Base-by-base conservation (phyloP, 345 rosid species). In the Hibiscus mutabilis region DNA sequence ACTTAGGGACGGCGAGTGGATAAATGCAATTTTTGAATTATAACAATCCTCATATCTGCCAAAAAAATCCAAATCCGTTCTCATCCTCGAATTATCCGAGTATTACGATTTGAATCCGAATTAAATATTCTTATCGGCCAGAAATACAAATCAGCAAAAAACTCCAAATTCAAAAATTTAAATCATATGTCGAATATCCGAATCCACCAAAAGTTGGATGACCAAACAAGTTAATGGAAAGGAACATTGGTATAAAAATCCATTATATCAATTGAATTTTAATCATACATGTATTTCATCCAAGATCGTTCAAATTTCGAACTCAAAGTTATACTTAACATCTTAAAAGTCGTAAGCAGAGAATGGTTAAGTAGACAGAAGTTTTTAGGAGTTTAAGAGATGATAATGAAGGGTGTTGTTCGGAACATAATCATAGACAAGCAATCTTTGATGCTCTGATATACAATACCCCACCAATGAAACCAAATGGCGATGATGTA, bases 401-500 rank as follows among this genome's bases (percentile, higher is more conserved):
- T 52, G 57, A 11, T 52, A 52, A n/a, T 52, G 57, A 52, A 52
- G 57, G 22, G 57, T 52, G 21, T 52, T n/a, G 9, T 52, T 52
- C 57, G 19, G 57, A 11, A 52, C 57, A 52, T 16, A 52, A n/a
- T 52, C 57, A 52, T 52, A 52, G 21, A 52, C 57, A n/a, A 52
- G 57, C 57, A 52, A 52, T n/a, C 57, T 52, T 52, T 52, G 21
- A 1, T 52, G 22, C 57, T 52, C 57, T 52, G 57, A 52, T 52
- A 52, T 52, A 52, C 57, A 52, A n/a, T 52, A 52, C 57, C 57
- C 57, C 57, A 52, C 57, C 57, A 52, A n/a, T 52, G 57, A 52
- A 52, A 52, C 57, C 57, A 52, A 52, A 52, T 52, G 57, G 57
- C 57, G 57, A 52, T 52, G 57, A 52, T 52, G 57, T 52, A 52